Base-by-base conservation (phyloP, 1,284 basidiomycete species). In the Trametes sp. region DNA sequence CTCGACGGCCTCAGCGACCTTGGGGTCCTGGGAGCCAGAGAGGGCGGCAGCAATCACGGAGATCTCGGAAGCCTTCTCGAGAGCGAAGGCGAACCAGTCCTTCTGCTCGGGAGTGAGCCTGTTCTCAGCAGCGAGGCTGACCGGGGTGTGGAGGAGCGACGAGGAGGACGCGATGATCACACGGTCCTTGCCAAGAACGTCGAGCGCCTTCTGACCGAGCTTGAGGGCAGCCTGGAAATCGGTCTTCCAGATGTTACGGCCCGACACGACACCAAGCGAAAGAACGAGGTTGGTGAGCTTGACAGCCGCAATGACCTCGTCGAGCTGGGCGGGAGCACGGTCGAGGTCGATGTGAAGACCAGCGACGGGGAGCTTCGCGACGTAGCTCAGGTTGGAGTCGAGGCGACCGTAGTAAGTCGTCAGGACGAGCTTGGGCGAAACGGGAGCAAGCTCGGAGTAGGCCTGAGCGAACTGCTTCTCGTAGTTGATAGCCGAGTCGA, bases 171-270 rank as follows among this genome's bases (percentile, higher is more conserved):
- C 95, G 74, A 98, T 84, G 75, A 98, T 87, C 75, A 99, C 94
- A 69, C 96, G 95, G 70, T 95, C 92, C 69, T 83, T 80, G 66
- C 95, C 95, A 72, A 98, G 89, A 51, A 82, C 84, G 57, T 88
- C 86, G 72, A 96, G 81, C 57, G 95, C 96, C 80, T 92, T 94
- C 83, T 97, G 89, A 64, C 88, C 95, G 56, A 88, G 81, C 75
- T 91, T 89, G 81, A 97, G 86, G 63, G 94, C 92, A 56, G 88
- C 90, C 71, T 85, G 82, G 74, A 99, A 90, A 82, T 99, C 97
- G 67, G 90, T 94, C 89, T 99, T 99, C 98, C 98, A 99, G 83
- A 99, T 95, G 86, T 99, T 99, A 77, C 98, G 95, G 67, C 98
- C 98, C 46, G 98, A 99, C 69, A 99, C 94, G 67, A 99, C 79